Evolutionary conservation across 495 filamentous ascomycete genomes (phyloP).

Genomic region (Glonium stellatum): DNA sequence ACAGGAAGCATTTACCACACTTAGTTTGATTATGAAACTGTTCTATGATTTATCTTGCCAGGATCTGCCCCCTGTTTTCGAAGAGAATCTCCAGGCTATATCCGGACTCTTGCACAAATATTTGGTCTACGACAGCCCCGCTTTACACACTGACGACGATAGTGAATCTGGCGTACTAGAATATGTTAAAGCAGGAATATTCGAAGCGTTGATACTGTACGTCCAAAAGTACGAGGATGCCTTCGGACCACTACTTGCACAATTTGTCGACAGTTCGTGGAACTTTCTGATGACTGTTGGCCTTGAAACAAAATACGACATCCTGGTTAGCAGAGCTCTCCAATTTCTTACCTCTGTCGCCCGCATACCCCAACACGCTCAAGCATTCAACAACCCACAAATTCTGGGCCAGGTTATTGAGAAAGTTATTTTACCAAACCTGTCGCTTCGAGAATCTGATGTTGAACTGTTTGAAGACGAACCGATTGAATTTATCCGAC

Average conservation of each 20-base stretch:
- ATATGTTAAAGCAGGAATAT: slow-evolving; percentile 82
- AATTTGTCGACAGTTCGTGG: slow-evolving; percentile 87
- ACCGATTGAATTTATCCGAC: slow-evolving; percentile 94
- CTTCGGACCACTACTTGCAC: slow-evolving; percentile 66
- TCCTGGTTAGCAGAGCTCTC: slow-evolving; percentile 86
- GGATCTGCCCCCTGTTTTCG: slow-evolving; percentile 88
- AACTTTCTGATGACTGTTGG: slow-evolving; percentile 78
- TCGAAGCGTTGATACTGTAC: slow-evolving; percentile 78
- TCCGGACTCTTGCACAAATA: slow-evolving; percentile 83
- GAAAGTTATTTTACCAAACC: slow-evolving; percentile 90
- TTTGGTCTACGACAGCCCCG: slow-evolving; percentile 75
- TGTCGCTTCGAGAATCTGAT: slow-evolving; percentile 82
- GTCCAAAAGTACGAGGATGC: slow-evolving; percentile 91
- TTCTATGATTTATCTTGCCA: slow-evolving; percentile 95
- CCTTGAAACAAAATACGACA: slow-evolving; percentile 84
- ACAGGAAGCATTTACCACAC: slow-evolving; percentile 66
- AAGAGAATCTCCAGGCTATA: slow-evolving; percentile 71
- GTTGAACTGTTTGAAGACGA: slow-evolving; percentile 97
- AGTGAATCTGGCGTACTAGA: slow-evolving; percentile 78
- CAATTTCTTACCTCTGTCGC: slow-evolving; percentile 90
- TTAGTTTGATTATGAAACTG: slow-evolving; percentile 81
- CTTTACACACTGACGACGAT: slow-evolving; percentile 77
- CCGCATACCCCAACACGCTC: slow-evolving; percentile 64
- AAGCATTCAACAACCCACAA: slow-evolving; percentile 72
- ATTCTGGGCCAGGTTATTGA: slow-evolving; percentile 78